These are phyloP conservation scores for Aspergillus sp. DNA, from an alignment of 2,329 filamentous ascomycete species.

Conservation along the genomic window DNA sequence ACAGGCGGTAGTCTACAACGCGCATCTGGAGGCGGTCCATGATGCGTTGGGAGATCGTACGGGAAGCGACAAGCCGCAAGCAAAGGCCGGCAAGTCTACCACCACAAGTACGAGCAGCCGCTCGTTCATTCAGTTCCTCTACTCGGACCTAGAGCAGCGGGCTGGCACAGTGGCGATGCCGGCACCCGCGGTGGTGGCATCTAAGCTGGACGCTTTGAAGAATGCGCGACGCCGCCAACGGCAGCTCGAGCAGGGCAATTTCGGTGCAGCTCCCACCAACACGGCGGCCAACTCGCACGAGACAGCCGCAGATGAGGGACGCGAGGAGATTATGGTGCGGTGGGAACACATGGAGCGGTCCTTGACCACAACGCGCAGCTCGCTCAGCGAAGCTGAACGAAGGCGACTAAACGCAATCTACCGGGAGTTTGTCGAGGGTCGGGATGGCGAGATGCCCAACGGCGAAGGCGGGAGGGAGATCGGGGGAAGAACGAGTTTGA, in stretches of 20 bases:
- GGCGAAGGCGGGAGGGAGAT: conserved; percentile 91
- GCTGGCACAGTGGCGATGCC: conserved; percentile 65
- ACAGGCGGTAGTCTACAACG: conserved; percentile 93
- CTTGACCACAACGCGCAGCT: conserved; percentile 75
- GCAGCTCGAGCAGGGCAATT: conserved; percentile 50
- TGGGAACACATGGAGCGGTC: conserved; percentile 84
- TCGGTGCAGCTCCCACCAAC: conserved; percentile 26
- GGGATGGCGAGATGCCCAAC: conserved; percentile 93
- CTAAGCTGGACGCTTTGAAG: conserved; percentile 83
- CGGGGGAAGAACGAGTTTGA: conserved; percentile 88
- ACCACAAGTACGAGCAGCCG: conserved; percentile 41
- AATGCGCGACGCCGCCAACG: conserved; percentile 68
- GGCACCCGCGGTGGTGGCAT: conserved; percentile 76
- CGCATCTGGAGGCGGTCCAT: conserved; percentile 95
- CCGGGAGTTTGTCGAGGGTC: conserved; percentile 85
- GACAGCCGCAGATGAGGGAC: conserved; percentile 35
- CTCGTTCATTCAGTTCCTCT: conserved; percentile 80
- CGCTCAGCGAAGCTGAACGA: conserved; percentile 79
- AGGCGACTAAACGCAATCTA: conserved; percentile 80
- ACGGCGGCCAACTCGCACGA: conserved; percentile 32
- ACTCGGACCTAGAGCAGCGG: conserved; percentile 63
- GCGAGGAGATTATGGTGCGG: conserved; percentile 75
- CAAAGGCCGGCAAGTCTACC: conserved; percentile 33
- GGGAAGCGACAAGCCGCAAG: conserved; percentile 51
- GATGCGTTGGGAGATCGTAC: conserved; percentile 72